These are phyloP conservation scores for Hymenoscyphus repandus DNA, from an alignment of 2,329 filamentous ascomycete genomes.

Conservation along the genomic window DNA sequence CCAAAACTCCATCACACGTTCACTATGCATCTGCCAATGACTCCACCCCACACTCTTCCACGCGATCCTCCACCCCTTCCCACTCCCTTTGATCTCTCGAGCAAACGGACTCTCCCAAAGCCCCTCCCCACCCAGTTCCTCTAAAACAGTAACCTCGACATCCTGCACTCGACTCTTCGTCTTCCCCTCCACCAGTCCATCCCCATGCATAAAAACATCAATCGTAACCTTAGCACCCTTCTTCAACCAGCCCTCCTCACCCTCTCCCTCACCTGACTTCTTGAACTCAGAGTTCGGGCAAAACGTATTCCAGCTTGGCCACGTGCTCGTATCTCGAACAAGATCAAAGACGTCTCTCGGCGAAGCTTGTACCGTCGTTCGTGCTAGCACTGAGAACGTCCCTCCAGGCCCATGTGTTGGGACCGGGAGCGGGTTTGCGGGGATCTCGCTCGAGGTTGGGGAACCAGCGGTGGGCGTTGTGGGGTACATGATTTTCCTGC, in stretches of 20 bases:
- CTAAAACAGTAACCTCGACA: conserved; percentile 13
- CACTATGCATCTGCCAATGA: conserved; percentile 32
- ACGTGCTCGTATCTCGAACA: conserved; percentile 20
- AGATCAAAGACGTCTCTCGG: conserved; percentile 15
- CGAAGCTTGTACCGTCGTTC: conserved; percentile 14
- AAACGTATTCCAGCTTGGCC: conserved; percentile 42
- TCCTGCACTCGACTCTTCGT: conserved; percentile 15
- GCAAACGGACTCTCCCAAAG: background rate
- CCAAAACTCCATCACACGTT: conserved; percentile 41
- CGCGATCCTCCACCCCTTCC: conserved; percentile 35
- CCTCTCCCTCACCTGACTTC: conserved; percentile 38
- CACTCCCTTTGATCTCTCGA: conserved; percentile 15
- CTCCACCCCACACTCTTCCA: conserved; percentile 35
- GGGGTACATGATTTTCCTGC: background rate
- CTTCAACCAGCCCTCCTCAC: conserved; percentile 16
- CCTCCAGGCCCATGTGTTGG: conserved; percentile 21
- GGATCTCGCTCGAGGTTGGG: conserved; percentile 9
- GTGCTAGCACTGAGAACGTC: conserved; percentile 18
- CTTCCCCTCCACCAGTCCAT: conserved; percentile 11
- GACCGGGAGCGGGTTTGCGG: conserved; percentile 13
- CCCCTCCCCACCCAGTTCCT: conserved; percentile 1
- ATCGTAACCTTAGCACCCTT: conserved; percentile 11
- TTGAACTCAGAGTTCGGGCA: conserved; percentile 55
- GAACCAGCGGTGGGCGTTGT: background rate
- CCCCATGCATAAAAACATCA: conserved; percentile 22